Conservation (phyloP, 108 stramenopile species). For the Cyclotella kingstonii region DNA sequence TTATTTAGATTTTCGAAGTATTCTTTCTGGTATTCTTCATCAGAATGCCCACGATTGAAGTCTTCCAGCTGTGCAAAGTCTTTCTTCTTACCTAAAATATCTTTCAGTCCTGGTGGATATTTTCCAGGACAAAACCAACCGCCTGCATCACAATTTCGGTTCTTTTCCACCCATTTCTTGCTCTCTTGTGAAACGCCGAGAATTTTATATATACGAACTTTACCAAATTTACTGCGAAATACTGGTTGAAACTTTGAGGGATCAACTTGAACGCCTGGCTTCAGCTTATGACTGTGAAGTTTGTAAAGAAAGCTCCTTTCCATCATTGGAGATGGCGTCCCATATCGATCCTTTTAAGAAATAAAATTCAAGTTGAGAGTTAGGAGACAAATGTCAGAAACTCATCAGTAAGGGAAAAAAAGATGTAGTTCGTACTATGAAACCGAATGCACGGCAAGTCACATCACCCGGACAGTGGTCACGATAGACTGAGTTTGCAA, state of each 20-base stretch:
- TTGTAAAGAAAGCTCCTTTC: constrained; percentile 89
- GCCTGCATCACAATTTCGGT: constrained; percentile 81
- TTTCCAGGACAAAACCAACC: constrained; percentile 91
- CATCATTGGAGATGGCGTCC: constrained; percentile 91
- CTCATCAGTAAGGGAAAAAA: background rate
- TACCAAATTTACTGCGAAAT: constrained; percentile 93
- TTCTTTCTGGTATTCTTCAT: constrained; percentile 84
- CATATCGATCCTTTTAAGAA: constrained; percentile 71
- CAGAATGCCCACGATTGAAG: constrained; percentile 78
- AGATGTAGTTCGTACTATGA: constrained; percentile 51
- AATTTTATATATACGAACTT: constrained; percentile 97
- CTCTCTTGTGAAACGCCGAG: constrained; percentile 73
- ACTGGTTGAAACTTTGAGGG: constrained; percentile 80
- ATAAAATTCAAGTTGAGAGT: constrained; percentile 6
- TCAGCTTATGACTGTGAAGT: constrained; percentile 80
- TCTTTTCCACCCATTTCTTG: constrained; percentile 82
- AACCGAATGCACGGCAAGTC: constrained; percentile 87
- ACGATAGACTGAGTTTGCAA: constrained; percentile 97
- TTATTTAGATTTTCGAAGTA: constrained; percentile 85
- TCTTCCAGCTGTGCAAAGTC: constrained; percentile 93
- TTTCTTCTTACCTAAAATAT: constrained; percentile 68
- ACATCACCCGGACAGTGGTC: constrained; percentile 95
- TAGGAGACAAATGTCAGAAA: background rate
- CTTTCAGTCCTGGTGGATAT: constrained; percentile 82
- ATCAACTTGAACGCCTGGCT: constrained; percentile 77